Conservation (phyloP, 2,329 filamentous ascomycete species). For the Pseudovirgaria hyperparasitica region DNA sequence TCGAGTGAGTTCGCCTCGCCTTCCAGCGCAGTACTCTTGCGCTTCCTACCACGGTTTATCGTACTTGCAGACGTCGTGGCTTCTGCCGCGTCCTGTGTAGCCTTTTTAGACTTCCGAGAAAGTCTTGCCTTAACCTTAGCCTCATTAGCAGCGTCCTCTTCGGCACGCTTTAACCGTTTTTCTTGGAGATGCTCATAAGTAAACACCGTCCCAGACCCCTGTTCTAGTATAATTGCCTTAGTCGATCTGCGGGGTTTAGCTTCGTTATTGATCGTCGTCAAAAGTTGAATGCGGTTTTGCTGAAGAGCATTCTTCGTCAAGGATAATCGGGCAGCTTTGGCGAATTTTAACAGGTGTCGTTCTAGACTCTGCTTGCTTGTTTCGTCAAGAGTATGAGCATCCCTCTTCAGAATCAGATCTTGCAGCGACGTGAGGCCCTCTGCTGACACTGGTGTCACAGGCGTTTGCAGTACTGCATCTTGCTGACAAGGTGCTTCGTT, state of each 20-base stretch:
- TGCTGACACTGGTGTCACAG: slow-evolving; percentile 12
- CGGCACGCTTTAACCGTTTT: slow-evolving; percentile 10
- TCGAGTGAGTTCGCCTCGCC: slow-evolving; percentile 1
- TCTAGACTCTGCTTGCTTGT: slow-evolving; percentile 9
- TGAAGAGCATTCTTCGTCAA: slow-evolving; percentile 12
- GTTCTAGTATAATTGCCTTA: slow-evolving; percentile 11
- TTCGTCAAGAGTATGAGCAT: slow-evolving; percentile 8
- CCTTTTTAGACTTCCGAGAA: background rate
- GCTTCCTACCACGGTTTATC: slow-evolving; percentile 4
- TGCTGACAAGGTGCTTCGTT: slow-evolving; percentile 9
- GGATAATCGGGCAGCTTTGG: slow-evolving; percentile 12
- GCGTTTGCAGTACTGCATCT: slow-evolving; percentile 14
- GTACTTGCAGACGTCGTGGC: too few relatives aligned
- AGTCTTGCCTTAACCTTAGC: slow-evolving; percentile 2
- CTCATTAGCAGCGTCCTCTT: slow-evolving; percentile 11
- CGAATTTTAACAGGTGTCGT: slow-evolving; percentile 8
- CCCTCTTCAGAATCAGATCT: slow-evolving; percentile 10
- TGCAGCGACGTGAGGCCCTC: slow-evolving; percentile 11
- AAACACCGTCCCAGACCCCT: slow-evolving; percentile 14
- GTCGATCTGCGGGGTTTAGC: slow-evolving; percentile 12
- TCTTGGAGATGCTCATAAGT: slow-evolving; percentile 12
- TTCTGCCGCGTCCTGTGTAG: background rate
- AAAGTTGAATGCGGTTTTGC: slow-evolving; percentile 14
- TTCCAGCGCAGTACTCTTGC: slow-evolving; percentile 4
- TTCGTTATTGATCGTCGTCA: slow-evolving; percentile 16